Evolutionary conservation across 2,329 filamentous ascomycete genomes (phyloP), one percentile per base, ranked within the genome.

Genomic region (Eutypella sp.): DNA sequence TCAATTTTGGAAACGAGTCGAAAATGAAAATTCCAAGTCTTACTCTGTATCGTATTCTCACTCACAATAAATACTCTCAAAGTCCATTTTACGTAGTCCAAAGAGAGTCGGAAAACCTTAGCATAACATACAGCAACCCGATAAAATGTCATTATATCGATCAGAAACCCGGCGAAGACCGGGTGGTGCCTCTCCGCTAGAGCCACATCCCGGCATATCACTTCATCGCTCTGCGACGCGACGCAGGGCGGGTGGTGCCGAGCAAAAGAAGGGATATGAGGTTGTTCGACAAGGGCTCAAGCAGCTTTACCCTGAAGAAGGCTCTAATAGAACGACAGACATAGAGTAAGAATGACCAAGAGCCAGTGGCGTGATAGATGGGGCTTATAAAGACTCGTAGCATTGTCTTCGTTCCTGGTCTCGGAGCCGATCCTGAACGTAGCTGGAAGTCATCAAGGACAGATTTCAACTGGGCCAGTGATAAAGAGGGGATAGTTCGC

Each of bases 401-500:
- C 37, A 70, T 71, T 25, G 64, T 71, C 2, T 66, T 70, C 11
- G 67, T 72, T 0, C 66, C 69, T 1, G 69, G 69, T 1, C 48
- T 72, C 11, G 69, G 65, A 1, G 67, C 68, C 7, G 52, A 68
- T 41, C 69, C 69, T 2, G 57, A 65, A 20, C 55, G 66, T 2
- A 70, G 69, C 42, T 71, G 67, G 62, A 66, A 60, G 42, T 70
- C 67, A 2, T 57, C 57, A 20, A 61, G 50, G 10, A 64, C 63
- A 0, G 57, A 59, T 11, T 72, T 71, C 41, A 71, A 70, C 51
- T 72, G 69, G 69, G 63, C 63, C 0, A 67, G 57, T 5, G 53
- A 63, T 18, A 46, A 55, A 10, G 64, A 69, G 33, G 67, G 65
- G 0, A 49, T 72, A 3, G 54, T 57, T 7, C 60, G 62, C 42